A percentile compares a stretch with the other conserved stretches of the same genome.
These are phyloP conservation scores for Saturnispora silvae DNA, from an alignment of 805 yeast genomes.

Conservation along the genomic window DNA sequence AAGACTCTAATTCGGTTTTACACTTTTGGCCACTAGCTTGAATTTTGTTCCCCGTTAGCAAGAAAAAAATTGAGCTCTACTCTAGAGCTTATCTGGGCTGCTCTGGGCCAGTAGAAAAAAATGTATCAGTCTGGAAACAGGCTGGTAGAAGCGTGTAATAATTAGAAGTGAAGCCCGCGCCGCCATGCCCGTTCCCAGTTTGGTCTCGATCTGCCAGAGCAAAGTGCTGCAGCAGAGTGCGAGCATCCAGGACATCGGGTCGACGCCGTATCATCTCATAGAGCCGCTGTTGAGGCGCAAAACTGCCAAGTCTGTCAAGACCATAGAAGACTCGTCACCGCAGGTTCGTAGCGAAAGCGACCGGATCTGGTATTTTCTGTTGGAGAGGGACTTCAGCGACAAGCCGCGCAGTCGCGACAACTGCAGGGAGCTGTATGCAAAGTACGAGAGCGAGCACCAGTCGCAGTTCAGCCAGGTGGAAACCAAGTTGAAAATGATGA, in stretches of 20 bases:
- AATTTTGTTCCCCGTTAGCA: too few species aligned
- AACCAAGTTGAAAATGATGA: constrained; percentile 32
- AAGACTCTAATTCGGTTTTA: too few species aligned
- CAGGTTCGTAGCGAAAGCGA: constrained; percentile 33
- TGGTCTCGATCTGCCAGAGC: constrained; percentile 1
- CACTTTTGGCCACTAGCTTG: too few species aligned
- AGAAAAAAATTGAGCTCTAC: too few species aligned
- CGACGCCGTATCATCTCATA: constrained; percentile 34
- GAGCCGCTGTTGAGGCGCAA: constrained; percentile 36
- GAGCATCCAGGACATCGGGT: constrained; percentile 25
- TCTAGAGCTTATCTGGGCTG: too few species aligned
- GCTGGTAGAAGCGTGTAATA: too few species aligned
- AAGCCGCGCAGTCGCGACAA: constrained; percentile 28
- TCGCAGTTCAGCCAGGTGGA: constrained; percentile 34
- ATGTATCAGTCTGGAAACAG: too few species aligned
- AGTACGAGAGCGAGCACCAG: constrained; percentile 32
- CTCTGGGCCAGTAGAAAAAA: too few species aligned
- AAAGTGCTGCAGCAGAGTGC: constrained; percentile 25
- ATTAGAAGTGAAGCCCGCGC: too few species aligned
- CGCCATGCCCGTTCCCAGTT: constrained; percentile 3
- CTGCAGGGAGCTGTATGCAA: constrained; percentile 30
- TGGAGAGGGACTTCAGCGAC: constrained; percentile 38
- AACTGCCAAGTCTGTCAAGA: constrained; percentile 33
- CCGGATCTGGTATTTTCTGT: constrained; percentile 34
- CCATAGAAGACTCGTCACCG: constrained; percentile 33